Evolutionary conservation across 805 yeast species (phyloP).

Genomic region (Cyberlindnera meyerae): DNA sequence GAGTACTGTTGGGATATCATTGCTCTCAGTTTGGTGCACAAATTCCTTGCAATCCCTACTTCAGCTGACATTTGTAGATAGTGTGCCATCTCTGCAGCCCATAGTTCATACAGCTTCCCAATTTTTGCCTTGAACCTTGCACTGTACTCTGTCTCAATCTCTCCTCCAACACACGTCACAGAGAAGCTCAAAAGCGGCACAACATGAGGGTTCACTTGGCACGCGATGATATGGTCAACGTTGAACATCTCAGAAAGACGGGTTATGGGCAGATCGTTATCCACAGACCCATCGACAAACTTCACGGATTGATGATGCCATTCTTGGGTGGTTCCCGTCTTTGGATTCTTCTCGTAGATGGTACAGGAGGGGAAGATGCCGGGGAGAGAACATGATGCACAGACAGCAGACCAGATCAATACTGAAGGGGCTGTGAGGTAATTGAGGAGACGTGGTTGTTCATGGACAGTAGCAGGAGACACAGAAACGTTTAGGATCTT

Average conservation of each 20-base stretch:
- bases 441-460: slow-evolving; percentile 80
- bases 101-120: slow-evolving; percentile 51
- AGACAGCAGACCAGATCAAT: slow-evolving; percentile 80
- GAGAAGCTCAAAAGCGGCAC: slow-evolving; percentile 76
- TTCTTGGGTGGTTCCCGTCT: slow-evolving; percentile 65
- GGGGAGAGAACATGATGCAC: slow-evolving; percentile 93
- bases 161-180: slow-evolving; percentile 64
- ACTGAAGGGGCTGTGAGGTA: slow-evolving; percentile 80
- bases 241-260: slow-evolving; percentile 94
- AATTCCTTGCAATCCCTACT: slow-evolving; percentile 67
- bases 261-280: slow-evolving; percentile 87
- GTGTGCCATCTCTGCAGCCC: slow-evolving; percentile 72
- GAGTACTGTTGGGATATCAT: slow-evolving; percentile 81
- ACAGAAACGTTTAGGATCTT: slow-evolving; percentile 91
- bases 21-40: slow-evolving; percentile 68
- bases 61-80: slow-evolving; percentile 68
- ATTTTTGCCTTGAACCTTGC: slow-evolving; percentile 49
- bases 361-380: slow-evolving; percentile 85
- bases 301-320: slow-evolving; percentile 78
- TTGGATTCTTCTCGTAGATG: slow-evolving; percentile 74
- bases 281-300: slow-evolving; percentile 95
- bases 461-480: slow-evolving; percentile 85
- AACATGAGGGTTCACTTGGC: slow-evolving; percentile 96
- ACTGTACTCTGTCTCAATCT: slow-evolving; percentile 54
- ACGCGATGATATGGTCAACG: slow-evolving; percentile 94